A percentile compares a stretch with the other conserved stretches of the same genome.
These are phyloP conservation scores for Talaromyces sp. DNA, from an alignment of 2,329 filamentous ascomycete species.

Conservation along the genomic window DNA sequence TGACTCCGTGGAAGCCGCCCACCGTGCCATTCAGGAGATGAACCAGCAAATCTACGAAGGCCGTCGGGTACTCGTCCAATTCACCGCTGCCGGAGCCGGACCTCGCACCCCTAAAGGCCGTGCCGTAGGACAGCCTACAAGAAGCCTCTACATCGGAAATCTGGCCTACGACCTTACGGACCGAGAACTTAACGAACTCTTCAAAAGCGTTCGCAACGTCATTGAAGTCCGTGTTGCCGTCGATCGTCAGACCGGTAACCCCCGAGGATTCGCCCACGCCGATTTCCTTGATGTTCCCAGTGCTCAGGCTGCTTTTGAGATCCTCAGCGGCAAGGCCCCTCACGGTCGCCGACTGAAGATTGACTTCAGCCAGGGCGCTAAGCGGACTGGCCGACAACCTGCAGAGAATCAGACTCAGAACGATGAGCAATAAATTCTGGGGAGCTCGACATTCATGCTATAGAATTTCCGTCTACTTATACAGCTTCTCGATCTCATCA, in stretches of 20 bases:
- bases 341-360: constrained; percentile 64
- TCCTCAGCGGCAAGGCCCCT: constrained; percentile 56
- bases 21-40: constrained; percentile 55
- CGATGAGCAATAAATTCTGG: neutral
- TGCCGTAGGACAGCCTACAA: constrained; percentile 46
- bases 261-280: constrained; percentile 78
- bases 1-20: constrained; percentile 51
- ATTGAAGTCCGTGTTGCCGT: constrained; percentile 76
- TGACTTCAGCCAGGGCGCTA: constrained; percentile 47
- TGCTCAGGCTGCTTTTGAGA: constrained; percentile 58
- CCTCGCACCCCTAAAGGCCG: constrained; percentile 24
- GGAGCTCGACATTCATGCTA: neutral
- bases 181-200: constrained; percentile 73
- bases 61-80: constrained; percentile 62
- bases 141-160: constrained; percentile 78
- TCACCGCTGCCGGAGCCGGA: constrained; percentile 40
- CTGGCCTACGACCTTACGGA: constrained; percentile 84
- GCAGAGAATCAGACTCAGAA: neutral
- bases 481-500: neutral
- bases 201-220: constrained; percentile 66
- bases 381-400: neutral
- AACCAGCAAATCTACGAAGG: constrained; percentile 62
- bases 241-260: constrained; percentile 74
- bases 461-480: neutral
- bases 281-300: constrained; percentile 69